Conservation (phyloP, 2,329 filamentous ascomycete species). For the Aureobasidium sp. region DNA sequence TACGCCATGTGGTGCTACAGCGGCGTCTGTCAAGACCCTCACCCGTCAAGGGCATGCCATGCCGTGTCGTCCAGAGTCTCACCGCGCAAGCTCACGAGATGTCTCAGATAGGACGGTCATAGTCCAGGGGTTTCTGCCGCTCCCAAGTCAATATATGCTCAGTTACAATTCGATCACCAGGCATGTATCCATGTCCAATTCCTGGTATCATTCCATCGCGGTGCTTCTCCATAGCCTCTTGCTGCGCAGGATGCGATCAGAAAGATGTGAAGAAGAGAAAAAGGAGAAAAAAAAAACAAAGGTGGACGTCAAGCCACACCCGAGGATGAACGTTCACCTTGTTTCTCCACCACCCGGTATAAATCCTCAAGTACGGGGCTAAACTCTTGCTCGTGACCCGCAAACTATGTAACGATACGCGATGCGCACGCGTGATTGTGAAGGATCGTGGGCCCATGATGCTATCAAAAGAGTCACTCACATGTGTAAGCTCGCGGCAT, state of each 20-base stretch:
- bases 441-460: not conserved
- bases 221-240: too few relatives aligned
- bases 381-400: not conserved
- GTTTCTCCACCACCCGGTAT: constrained; percentile 9
- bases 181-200: too few relatives aligned
- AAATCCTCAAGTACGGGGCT: not conserved
- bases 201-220: too few relatives aligned
- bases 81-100: not conserved
- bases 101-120: not conserved
- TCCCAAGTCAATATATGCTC: not conserved
- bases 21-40: not conserved
- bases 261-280: not conserved
- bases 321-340: not conserved
- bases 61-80: not conserved
- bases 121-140: not conserved
- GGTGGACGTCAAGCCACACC: not conserved
- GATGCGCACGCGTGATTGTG: not conserved
- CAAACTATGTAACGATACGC: not conserved
- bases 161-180: too few relatives aligned
- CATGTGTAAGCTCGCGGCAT: not conserved
- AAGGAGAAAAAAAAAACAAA: not conserved
- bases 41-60: not conserved
- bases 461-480: not conserved
- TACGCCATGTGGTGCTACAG: not conserved
- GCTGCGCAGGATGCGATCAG: too few relatives aligned